phyloP scores from a whole-genome alignment of 2,329 filamentous ascomycete species.

The Colletotrichum simmondsii region DNA sequence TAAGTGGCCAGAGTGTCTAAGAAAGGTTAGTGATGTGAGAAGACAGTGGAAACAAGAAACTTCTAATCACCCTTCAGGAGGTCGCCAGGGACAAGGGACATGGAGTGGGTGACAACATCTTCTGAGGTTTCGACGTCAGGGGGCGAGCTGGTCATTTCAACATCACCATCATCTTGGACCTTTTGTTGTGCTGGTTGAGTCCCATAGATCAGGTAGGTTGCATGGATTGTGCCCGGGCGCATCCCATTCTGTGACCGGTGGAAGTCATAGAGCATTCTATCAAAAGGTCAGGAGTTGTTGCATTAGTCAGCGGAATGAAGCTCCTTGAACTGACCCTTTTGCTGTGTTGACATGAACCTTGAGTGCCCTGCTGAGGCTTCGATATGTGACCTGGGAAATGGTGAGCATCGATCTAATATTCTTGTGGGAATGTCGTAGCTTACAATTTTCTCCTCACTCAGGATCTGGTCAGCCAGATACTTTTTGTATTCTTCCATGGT shows the following conservation, averaged over 20 bases:
- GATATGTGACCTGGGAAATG: conserved; percentile 80
- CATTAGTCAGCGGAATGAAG: conserved; percentile 2
- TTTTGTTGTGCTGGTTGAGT: conserved; percentile 59
- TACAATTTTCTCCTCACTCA: conserved; percentile 81
- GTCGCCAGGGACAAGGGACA: conserved; percentile 79
- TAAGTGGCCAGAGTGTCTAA: conserved; percentile 76
- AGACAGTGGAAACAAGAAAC: neutral
- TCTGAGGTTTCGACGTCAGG: conserved; percentile 65
- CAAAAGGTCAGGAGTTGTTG: conserved; percentile 55
- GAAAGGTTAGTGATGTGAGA: conserved; percentile 20
- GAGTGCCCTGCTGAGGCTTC: conserved; percentile 82
- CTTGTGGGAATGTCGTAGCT: conserved; percentile 42
- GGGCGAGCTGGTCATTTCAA: conserved; percentile 76
- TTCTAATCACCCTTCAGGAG: conserved; percentile 70
- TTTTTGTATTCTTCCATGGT: conserved; percentile 73
- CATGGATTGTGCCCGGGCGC: conserved; percentile 80
- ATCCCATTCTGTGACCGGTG: conserved; percentile 81
- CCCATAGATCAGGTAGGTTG: conserved; percentile 90
- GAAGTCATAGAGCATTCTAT: conserved; percentile 88
- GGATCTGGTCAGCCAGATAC: conserved; percentile 79
- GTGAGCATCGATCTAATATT: too few species aligned
- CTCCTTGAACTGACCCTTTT: conserved; percentile 75
- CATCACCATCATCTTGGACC: conserved; percentile 66
- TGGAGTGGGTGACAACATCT: conserved; percentile 62
- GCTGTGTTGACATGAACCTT: conserved; percentile 88